Conservation (phyloP, 2,329 filamentous ascomycete species). For the Pyrenochaeta sp. region DNA sequence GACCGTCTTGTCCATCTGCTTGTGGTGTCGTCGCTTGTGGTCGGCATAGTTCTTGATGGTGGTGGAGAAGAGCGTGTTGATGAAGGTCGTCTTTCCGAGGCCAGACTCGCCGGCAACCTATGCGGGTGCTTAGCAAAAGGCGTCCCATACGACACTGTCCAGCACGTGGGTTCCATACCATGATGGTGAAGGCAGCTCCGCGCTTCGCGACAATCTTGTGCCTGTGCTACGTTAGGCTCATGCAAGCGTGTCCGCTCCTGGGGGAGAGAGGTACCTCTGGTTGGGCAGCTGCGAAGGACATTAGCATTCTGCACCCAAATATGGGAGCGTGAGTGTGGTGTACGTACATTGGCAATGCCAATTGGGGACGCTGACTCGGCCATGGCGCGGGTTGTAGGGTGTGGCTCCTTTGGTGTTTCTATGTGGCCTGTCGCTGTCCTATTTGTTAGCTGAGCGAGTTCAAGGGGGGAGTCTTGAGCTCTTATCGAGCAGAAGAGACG, state of each 20-base stretch:
- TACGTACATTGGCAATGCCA: slow-evolving; percentile 77
- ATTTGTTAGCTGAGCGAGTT: no score
- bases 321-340: slow-evolving; percentile 7
- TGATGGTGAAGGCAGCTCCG: slow-evolving; percentile 98
- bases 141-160: no score
- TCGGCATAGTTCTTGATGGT: slow-evolving; percentile 99
- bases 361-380: slow-evolving; percentile 72
- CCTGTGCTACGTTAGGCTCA: slow-evolving; percentile 54
- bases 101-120: slow-evolving; percentile 98
- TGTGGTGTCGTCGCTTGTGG: slow-evolving; percentile 98
- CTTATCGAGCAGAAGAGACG: background rate
- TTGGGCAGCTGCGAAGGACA: slow-evolving; percentile 66
- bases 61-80: slow-evolving; percentile 99
- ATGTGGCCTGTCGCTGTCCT: slow-evolving; percentile 22
- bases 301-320: slow-evolving; percentile 40
- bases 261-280: slow-evolving; percentile 66
- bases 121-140: slow-evolving; percentile 40
- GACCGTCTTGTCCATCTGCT: slow-evolving; percentile 99
- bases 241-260: slow-evolving; percentile 21
- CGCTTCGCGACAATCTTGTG: slow-evolving; percentile 81
- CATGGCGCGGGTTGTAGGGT: slow-evolving; percentile 56
- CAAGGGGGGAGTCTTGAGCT: no score
- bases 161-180: slow-evolving; percentile 78
- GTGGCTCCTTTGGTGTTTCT: slow-evolving; percentile 25
- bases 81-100: slow-evolving; percentile 99